A percentile compares a stretch with the other conserved stretches of the same genome.
These are phyloP conservation scores for Melastoma candidum DNA, from an alignment of 441 rosid species.

Conservation along the genomic window DNA sequence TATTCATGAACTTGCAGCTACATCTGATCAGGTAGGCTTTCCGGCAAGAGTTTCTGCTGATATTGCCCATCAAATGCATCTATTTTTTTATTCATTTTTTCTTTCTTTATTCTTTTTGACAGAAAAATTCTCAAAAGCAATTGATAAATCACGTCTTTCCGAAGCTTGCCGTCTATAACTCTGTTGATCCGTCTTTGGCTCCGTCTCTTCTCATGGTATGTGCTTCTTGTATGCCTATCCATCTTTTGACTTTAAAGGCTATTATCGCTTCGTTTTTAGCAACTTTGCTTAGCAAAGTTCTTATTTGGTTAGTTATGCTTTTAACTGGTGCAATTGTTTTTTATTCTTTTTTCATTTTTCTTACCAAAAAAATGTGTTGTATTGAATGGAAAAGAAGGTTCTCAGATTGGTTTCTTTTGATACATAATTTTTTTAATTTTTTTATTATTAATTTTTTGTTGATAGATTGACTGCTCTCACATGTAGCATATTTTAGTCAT, in stretches of 20 bases:
- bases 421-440: too few species aligned
- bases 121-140: conserved; percentile 96
- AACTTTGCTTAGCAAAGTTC: background rate
- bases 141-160: conserved; percentile 90
- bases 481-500: too few species aligned
- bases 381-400: too few species aligned
- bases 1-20: conserved; percentile 91
- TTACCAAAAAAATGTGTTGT: too few species aligned
- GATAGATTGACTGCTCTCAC: too few species aligned
- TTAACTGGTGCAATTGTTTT: too few species aligned
- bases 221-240: conserved; percentile 5
- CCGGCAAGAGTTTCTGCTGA: background rate
- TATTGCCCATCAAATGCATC: background rate
- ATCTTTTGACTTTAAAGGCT: background rate
- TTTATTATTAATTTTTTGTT: too few species aligned
- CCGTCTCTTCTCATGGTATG: conserved; percentile 99
- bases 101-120: conserved; percentile 14
- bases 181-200: conserved; percentile 99
- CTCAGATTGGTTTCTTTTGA: too few species aligned
- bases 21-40: conserved; percentile 76
- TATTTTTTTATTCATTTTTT: background rate
- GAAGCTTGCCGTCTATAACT: conserved; percentile 95
- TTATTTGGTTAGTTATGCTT: too few species aligned
- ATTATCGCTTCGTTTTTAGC: background rate
- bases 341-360: too few species aligned